Percentiles rank a stretch among this genome's conserved stretches.
phyloP scores from a whole-genome alignment of 352 stramenopile genomes.

The Globisporangium recalcitrans region DNA sequence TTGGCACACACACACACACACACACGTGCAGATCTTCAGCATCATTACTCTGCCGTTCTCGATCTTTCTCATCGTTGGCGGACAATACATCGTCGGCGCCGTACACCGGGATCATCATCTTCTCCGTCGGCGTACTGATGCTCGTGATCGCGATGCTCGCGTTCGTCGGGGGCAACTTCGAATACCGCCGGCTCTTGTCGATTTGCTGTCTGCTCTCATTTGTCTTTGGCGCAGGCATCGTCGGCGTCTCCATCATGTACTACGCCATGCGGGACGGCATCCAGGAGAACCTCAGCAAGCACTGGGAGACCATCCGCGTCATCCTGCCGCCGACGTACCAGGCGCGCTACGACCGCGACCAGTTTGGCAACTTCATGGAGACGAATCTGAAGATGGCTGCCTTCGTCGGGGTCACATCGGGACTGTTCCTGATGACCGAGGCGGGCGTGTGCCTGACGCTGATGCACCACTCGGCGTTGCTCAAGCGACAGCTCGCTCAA shows the following conservation, averaged over 20 bases:
- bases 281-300: constrained; percentile 43
- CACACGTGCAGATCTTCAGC: constrained; percentile 46
- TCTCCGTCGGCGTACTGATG: constrained; percentile 43
- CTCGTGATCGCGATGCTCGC: constrained; percentile 53
- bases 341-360: constrained; percentile 57
- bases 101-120: constrained; percentile 70
- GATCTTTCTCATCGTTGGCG: constrained; percentile 59
- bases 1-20: too few species aligned
- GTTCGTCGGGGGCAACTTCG: constrained; percentile 68
- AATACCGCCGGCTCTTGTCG: constrained; percentile 71
- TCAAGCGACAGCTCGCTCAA: constrained; percentile 54
- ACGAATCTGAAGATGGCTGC: constrained; percentile 52
- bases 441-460: constrained; percentile 46
- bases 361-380: constrained; percentile 49
- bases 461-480: constrained; percentile 40
- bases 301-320: constrained; percentile 58
- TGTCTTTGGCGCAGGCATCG: constrained; percentile 34
- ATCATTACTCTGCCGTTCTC: constrained; percentile 59
- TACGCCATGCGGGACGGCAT: constrained; percentile 44
- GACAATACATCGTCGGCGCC: constrained; percentile 72
- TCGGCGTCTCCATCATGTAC: constrained; percentile 53
- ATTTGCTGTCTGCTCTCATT: constrained; percentile 64
- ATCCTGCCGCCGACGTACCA: constrained; percentile 66
- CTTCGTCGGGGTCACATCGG: constrained; percentile 54
- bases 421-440: constrained; percentile 51